Evolutionary conservation across 495 filamentous ascomycete genomes (phyloP).

Genomic region (Xylaria flabelliformis): DNA sequence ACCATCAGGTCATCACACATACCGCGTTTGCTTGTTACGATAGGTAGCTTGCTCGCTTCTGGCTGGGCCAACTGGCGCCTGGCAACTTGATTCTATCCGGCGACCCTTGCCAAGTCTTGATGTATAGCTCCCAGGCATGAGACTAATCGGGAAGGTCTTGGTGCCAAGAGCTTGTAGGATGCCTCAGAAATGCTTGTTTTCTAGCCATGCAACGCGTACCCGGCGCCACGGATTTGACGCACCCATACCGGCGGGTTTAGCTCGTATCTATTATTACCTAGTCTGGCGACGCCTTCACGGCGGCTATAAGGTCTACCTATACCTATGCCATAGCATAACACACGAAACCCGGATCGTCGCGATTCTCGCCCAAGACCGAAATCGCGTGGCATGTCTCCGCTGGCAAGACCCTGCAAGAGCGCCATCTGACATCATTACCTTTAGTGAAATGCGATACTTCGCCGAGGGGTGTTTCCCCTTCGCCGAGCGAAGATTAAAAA

Average conservation of each 20-base stretch:
- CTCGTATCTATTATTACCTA: not conserved
- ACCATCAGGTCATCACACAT: constrained; percentile 7
- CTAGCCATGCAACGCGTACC: constrained; percentile 13
- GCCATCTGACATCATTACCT: not conserved
- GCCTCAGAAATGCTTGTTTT: constrained; percentile 15
- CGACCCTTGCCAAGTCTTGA: constrained; percentile 16
- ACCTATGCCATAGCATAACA: not conserved
- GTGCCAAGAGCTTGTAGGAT: constrained; percentile 10
- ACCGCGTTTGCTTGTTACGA: not conserved
- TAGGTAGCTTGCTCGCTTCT: not conserved
- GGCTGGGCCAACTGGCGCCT: not conserved
- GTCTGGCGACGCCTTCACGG: not conserved
- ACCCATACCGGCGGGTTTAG: constrained; percentile 1
- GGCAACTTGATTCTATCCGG: not conserved
- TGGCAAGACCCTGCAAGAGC: not conserved
- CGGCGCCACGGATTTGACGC: constrained; percentile 1
- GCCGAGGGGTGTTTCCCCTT: not conserved
- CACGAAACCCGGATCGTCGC: constrained; percentile 5
- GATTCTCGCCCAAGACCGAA: not conserved
- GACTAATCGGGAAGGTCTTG: constrained; percentile 19
- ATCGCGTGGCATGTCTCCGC: not conserved
- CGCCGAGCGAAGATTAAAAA: not conserved
- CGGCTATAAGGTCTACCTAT: not conserved
- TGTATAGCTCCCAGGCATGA: not conserved
- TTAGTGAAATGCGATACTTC: constrained; percentile 6